phyloP scores from a whole-genome alignment of 2,329 filamentous ascomycete species.

The Stagonosporopsis cucurbitacearum region DNA sequence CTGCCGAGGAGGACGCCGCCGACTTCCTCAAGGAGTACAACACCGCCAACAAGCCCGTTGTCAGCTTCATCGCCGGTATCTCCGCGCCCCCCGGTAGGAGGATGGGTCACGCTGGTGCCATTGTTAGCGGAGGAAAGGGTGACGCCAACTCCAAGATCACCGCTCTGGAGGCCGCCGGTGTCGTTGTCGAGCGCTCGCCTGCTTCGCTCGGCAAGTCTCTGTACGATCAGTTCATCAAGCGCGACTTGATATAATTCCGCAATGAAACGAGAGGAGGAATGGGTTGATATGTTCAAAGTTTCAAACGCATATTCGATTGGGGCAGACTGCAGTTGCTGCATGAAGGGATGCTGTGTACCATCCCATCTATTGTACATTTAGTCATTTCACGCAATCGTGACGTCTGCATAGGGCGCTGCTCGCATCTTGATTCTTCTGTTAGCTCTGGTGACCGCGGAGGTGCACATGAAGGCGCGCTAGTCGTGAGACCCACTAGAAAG shows the following conservation, averaged over 20 bases:
- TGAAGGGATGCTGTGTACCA: conserved; percentile 24
- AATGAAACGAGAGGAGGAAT: conserved; percentile 1
- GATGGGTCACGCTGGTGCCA: conserved; percentile 99
- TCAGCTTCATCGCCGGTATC: conserved; percentile 98
- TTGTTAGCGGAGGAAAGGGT: conserved; percentile 96
- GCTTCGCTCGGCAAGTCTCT: conserved; percentile 91
- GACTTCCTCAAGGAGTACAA: conserved; percentile 95
- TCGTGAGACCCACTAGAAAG: conserved; percentile 27
- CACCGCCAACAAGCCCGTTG: conserved; percentile 91
- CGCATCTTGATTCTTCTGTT: not conserved
- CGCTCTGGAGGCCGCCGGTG: conserved; percentile 89
- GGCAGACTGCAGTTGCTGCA: conserved; percentile 30
- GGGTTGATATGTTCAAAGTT: conserved; percentile 27
- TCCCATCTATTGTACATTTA: conserved; percentile 46
- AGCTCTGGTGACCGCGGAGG: conserved; percentile 6
- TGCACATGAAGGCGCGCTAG: conserved; percentile 14
- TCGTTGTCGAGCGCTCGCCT: conserved; percentile 85
- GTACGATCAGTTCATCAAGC: conserved; percentile 93
- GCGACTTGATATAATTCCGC: conserved; percentile 80
- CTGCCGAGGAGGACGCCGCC: conserved; percentile 96
- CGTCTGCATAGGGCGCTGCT: conserved; percentile 23
- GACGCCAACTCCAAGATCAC: conserved; percentile 98
- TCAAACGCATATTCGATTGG: conserved; percentile 30
- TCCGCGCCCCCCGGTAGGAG: conserved; percentile 93
- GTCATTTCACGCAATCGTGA: conserved; percentile 42